Percentiles rank a stretch among this genome's conserved stretches.
These are phyloP conservation scores for Coniochaeta ligniaria DNA, from an alignment of 2,329 filamentous ascomycete genomes.

Conservation along the genomic window DNA sequence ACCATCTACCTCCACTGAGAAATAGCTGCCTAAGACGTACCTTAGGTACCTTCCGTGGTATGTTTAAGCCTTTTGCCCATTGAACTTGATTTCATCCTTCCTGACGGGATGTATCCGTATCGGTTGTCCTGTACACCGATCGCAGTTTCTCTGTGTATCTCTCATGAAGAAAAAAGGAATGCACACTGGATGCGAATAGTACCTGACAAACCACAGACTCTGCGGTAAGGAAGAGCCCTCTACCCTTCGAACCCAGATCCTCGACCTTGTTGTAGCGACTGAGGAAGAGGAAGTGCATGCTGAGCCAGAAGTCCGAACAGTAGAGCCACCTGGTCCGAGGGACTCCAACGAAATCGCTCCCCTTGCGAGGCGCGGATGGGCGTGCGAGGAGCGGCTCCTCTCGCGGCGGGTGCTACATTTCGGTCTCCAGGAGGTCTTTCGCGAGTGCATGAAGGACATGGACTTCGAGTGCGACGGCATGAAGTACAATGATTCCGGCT, in stretches of 20 bases:
- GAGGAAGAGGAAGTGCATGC: not conserved
- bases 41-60: too few species aligned
- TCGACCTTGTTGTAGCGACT: not conserved
- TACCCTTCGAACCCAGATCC: not conserved
- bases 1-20: too few species aligned
- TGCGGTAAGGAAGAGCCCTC: not conserved
- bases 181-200: not conserved
- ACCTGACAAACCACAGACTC: not conserved
- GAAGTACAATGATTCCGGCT: too few species aligned
- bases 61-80: too few species aligned
- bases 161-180: too few species aligned
- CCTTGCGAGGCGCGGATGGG: slow-evolving; percentile 7
- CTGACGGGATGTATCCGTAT: too few species aligned
- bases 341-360: not conserved
- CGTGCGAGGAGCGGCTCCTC: slow-evolving; percentile 8
- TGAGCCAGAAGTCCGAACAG: not conserved
- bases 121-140: too few species aligned
- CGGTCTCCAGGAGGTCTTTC: slow-evolving; percentile 4
- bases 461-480: slow-evolving; percentile 2
- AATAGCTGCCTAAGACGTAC: too few species aligned
- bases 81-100: too few species aligned
- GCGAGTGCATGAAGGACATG: slow-evolving; percentile 6
- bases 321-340: not conserved
- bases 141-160: too few species aligned
- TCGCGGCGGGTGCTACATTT: slow-evolving; percentile 8